Conservation (phyloP, 2,329 filamentous ascomycete species). For the Apiospora arundinis region DNA sequence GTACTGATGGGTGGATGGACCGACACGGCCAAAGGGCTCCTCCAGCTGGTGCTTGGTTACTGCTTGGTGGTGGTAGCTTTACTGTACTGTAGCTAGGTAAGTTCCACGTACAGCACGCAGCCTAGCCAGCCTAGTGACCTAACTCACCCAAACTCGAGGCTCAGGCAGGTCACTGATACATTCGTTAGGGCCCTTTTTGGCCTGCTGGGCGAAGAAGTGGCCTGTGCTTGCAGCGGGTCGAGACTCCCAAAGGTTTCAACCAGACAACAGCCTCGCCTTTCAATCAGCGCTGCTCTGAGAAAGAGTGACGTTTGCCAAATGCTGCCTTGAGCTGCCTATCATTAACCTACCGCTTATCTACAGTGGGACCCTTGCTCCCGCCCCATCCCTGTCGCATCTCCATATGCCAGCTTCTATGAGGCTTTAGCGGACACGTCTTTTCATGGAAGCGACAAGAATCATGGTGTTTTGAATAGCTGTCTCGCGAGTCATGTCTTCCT, state of each 20-base stretch:
- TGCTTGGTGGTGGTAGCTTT: too few relatives aligned
- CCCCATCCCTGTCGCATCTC: background rate
- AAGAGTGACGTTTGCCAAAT: constrained; percentile 17
- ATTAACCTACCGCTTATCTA: background rate
- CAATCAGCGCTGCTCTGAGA: constrained; percentile 1
- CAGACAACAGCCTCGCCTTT: constrained; percentile 1
- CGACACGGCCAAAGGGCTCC: too few relatives aligned
- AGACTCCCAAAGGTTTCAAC: background rate
- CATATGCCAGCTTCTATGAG: background rate
- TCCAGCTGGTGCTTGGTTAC: background rate
- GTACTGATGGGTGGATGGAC: constrained; percentile 6
- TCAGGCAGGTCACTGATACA: constrained; percentile 8
- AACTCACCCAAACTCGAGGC: background rate
- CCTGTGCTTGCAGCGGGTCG: background rate
- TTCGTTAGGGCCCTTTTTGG: background rate
- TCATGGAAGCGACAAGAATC: background rate
- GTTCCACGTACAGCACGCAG: constrained; percentile 13
- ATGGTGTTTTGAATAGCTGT: background rate
- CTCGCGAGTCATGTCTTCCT: background rate
- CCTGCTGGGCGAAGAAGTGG: background rate
- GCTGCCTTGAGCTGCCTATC: constrained; percentile 13
- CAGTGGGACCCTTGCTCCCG: background rate
- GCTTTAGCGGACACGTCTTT: background rate
- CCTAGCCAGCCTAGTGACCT: constrained; percentile 11
- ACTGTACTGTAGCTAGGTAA: background rate